Evolutionary conservation across 2,329 filamentous ascomycete genomes (phyloP), one percentile per base, ranked within the genome.

Genomic region (Aspergillus pseudoterreus): DNA sequence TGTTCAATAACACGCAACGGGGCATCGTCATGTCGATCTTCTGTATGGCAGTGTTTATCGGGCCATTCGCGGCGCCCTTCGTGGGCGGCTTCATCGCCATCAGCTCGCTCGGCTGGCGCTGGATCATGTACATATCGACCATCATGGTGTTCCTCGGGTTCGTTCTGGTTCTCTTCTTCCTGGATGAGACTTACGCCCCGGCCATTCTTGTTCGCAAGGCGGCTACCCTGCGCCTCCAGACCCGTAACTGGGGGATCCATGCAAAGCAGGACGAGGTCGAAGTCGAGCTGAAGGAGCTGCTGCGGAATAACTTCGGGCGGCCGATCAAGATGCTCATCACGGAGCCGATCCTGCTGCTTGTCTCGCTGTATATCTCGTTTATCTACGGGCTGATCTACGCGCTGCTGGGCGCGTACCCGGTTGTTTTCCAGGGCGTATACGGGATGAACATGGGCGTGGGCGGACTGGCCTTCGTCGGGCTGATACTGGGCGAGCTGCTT

Each of bases 171-270:
- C n/a, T 64, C 1, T 1, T 66, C 12, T 80, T 81, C 60, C 68
- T 82, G 21, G 70, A 78, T 45, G 81, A 83, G 58, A 78, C 78
- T 0, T 83, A 83, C 56, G 74, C 79, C 0, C 80, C 80, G 0
- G 59, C 61, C 1, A 60, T 69, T 4, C 54, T 69, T 6, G 62
- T 67, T 15, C 62, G 60, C 21, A 68, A 68, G 39, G 81, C 81
- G 0, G 63, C 73, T 0, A 74, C 78, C 44, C 62, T 83, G 2
- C 71, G 81, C 14, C 71, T 79, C 11, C 65, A 78, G 42, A 83
- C 81, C 0, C 75, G 76, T 53, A 83, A 83, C 53, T 83, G 81
- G 80, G 81, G 79, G 1, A 82, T 83, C 38, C 79, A 83, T 52
- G 80, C 80, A 1, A 78, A 78, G 55, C 71, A 73, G 56, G 78